Conservation (phyloP, 1,284 basidiomycete genomes). For the Melampsora larici-populina region DNA sequence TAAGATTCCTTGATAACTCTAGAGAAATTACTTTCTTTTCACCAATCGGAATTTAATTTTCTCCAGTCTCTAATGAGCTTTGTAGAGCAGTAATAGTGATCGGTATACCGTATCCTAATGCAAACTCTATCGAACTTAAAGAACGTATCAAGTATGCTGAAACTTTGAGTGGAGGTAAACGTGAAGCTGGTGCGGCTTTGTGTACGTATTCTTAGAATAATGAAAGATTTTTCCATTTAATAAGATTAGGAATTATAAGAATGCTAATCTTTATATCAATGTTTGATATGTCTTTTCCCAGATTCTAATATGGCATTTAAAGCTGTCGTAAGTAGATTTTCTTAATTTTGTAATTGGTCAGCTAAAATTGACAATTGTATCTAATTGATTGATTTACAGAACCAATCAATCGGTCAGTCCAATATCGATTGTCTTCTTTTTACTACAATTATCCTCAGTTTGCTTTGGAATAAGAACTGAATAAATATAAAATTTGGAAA, state of each 20-base stretch:
- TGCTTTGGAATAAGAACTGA: not conserved
- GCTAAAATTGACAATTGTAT: not conserved
- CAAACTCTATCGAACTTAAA: conserved; percentile 79
- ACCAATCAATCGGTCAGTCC: conserved; percentile 18
- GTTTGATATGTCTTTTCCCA: conserved; percentile 41
- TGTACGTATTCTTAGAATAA: conserved; percentile 61
- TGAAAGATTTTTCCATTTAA: not conserved
- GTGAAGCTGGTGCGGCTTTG: conserved; percentile 74
- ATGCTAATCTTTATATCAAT: conserved; percentile 46
- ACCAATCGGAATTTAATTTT: not conserved
- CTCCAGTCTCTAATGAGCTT: conserved; percentile 59
- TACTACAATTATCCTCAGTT: not conserved
- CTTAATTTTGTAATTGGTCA: not conserved
- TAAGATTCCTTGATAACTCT: conserved; percentile 57
- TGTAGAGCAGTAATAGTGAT: conserved; percentile 80
- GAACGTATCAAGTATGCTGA: conserved; percentile 83
- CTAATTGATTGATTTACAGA: not conserved
- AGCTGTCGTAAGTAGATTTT: conserved; percentile 60
- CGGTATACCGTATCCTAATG: conserved; percentile 90
- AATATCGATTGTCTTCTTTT: conserved; percentile 36
- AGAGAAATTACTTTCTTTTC: not conserved
- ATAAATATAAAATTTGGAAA: not conserved
- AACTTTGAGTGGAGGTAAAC: conserved; percentile 57
- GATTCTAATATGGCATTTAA: conserved; percentile 83
- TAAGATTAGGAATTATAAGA: conserved; percentile 16